These are phyloP conservation scores for Quercus suber DNA, from an alignment of 306 rosid species.

Conservation along the genomic window DNA sequence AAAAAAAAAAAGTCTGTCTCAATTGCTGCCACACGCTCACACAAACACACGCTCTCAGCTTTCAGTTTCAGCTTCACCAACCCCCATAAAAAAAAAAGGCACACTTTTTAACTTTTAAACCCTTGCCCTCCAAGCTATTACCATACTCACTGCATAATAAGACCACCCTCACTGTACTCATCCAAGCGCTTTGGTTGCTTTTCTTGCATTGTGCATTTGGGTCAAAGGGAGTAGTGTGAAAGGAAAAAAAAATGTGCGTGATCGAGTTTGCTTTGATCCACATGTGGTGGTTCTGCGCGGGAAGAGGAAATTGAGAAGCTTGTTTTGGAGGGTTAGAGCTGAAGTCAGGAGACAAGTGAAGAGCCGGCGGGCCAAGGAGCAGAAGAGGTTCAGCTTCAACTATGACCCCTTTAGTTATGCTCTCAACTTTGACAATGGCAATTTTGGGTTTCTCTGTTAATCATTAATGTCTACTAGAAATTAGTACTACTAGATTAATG, in stretches of 20 bases:
- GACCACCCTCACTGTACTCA: neutral
- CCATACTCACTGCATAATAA: too few species aligned
- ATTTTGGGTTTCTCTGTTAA: constrained; percentile 50
- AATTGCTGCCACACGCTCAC: neutral
- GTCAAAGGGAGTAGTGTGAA: neutral
- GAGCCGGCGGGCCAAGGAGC: neutral
- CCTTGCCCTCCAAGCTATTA: constrained; percentile 22
- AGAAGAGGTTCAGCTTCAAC: constrained; percentile 38
- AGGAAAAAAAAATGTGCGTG: neutral
- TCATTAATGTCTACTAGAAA: neutral
- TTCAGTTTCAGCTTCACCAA: constrained; percentile 9
- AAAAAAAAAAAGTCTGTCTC: neutral
- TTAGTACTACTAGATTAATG: neutral
- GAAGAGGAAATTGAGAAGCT: constrained; percentile 43
- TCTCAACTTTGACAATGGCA: constrained; percentile 63
- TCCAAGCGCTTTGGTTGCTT: neutral
- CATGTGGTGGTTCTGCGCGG: constrained; percentile 28
- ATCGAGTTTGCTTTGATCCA: constrained; percentile 33
- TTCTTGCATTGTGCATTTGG: neutral
- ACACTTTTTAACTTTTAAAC: neutral
- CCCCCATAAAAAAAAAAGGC: constrained; percentile 20
- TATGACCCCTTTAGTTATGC: constrained; percentile 65
- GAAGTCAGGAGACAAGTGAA: constrained; percentile 38
- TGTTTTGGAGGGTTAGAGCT: constrained; percentile 53
- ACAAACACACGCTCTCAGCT: neutral